Evolutionary conservation across 257 asterid genomes (phyloP).

Genomic region (Salvia miltiorrhiza): DNA sequence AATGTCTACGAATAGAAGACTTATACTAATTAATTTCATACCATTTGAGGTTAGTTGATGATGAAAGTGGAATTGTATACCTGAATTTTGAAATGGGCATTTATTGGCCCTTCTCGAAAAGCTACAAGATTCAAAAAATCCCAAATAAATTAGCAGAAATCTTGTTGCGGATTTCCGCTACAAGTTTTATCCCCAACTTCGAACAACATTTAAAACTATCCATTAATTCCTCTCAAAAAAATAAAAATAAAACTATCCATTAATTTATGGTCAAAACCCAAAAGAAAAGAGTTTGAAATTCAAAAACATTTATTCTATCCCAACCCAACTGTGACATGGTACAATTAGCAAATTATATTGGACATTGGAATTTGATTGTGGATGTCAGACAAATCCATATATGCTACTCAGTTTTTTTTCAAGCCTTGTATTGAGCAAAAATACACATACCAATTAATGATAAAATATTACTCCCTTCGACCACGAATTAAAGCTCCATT

Average conservation of each 20-base stretch:
- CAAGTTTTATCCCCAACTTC: not conserved
- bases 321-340: not conserved
- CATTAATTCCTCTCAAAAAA: too few relatives aligned
- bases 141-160: constrained; percentile 11
- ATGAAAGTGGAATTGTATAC: not conserved
- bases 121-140: constrained; percentile 31
- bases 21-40: not conserved
- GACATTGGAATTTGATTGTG: too few relatives aligned
- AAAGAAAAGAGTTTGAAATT: not conserved
- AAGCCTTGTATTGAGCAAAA: too few relatives aligned
- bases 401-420: too few relatives aligned
- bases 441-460: too few relatives aligned
- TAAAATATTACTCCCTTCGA: too few relatives aligned
- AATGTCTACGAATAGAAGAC: not conserved
- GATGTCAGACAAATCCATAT: too few relatives aligned
- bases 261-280: not conserved
- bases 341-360: too few relatives aligned
- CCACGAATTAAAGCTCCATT: too few relatives aligned
- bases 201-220: not conserved
- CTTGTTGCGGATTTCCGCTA: not conserved
- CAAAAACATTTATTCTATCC: constrained; percentile 4
- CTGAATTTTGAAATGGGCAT: constrained; percentile 21
- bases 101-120: constrained; percentile 14
- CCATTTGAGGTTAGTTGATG: not conserved
- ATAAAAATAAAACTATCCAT: too few relatives aligned